Base-by-base conservation (phyloP, 176 grass and related monocot genomes). In the Chloris gayana region DNA sequence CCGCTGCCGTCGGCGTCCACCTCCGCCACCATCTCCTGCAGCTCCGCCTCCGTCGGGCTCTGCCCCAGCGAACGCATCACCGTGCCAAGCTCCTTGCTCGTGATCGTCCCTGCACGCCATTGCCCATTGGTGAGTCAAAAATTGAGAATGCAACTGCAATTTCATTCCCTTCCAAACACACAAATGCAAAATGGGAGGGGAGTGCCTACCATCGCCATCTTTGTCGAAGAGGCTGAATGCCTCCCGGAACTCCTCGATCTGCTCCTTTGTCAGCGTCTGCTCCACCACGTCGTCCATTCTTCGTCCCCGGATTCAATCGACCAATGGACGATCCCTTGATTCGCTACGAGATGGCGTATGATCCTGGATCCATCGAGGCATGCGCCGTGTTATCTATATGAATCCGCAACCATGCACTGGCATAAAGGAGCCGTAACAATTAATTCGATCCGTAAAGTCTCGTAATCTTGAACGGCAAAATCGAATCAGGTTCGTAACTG, bases 1-100 rank as follows among this genome's bases (percentile, higher is more conserved):
- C 85, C 88, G 47, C 72, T 91, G 34, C 79, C 74, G 29, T 91
- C 79, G 4, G 70, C 79, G 62, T 94, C 88, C n/a, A 91, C 82
- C 82, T 91, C 88, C 0, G 45, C 85, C 46, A 94, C 83, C 91
- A 94, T 94, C 7, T 83, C 61, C 44, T 64, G 54, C 37, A 91
- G 82, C 88, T 94, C 91, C 12, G 75, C 88, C 70, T 94, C 88
- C 25, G 91, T 91, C 2, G 91, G 91, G 33, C 72, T 75, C 70
- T 94, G 88, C n/a, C 85, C 69, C 74, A 94, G 85, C 30, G 82
- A 80, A 6, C 79, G 67, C 91, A 94, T 94, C 69, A 91, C 91
- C 26, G 88, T 94, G 3, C 85, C 82, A 2, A 94, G 85, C 74
- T 94, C 88, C 77, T 50, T 91, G n/a, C 82, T 84, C 26, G 82